phyloP scores from a whole-genome alignment of 164 flowering plant genomes.

The Taxillus chinensis region DNA sequence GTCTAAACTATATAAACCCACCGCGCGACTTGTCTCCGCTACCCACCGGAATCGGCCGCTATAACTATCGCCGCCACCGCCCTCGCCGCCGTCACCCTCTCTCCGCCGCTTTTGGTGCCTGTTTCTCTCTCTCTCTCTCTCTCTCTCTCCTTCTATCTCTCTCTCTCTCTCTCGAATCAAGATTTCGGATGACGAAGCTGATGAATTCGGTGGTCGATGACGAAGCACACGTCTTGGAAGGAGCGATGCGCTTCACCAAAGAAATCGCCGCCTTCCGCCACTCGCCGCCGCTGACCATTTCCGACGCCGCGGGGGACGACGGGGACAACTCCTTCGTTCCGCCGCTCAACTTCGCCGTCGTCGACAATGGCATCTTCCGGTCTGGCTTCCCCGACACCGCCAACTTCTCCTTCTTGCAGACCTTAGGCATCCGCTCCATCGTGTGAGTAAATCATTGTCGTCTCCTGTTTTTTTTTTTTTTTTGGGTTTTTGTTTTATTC shows the following conservation, averaged over 20 bases:
- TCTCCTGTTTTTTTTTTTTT: conserved; percentile 2
- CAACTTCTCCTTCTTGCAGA: conserved; percentile 70
- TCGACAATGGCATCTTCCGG: conserved; percentile 75
- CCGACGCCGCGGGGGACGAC: conserved; percentile 16
- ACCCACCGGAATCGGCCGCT: conserved; percentile 8
- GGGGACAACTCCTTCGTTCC: conserved; percentile 36
- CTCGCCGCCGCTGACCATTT: neutral
- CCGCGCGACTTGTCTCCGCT: neutral
- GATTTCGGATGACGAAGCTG: neutral
- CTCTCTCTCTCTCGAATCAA: conserved; percentile 5
- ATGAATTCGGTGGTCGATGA: too few relatives aligned
- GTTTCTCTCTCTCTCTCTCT: neutral
- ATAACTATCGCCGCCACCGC: conserved; percentile 7
- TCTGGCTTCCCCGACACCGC: conserved; percentile 84
- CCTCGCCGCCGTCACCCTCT: neutral
- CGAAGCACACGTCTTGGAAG: conserved; percentile 4
- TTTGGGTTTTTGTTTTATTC: neutral
- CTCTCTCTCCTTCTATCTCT: neutral
- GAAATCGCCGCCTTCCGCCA: conserved; percentile 11
- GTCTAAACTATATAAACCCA: neutral
- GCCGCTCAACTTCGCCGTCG: conserved; percentile 89
- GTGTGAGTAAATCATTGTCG: conserved; percentile 32
- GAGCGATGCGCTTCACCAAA: conserved; percentile 21
- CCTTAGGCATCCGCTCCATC: conserved; percentile 75
- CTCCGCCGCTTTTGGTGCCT: too few relatives aligned